Percentiles rank a stretch among this genome's conserved stretches.
phyloP scores from a whole-genome alignment of 306 rosid species.

The Gleditsia sinensis region DNA sequence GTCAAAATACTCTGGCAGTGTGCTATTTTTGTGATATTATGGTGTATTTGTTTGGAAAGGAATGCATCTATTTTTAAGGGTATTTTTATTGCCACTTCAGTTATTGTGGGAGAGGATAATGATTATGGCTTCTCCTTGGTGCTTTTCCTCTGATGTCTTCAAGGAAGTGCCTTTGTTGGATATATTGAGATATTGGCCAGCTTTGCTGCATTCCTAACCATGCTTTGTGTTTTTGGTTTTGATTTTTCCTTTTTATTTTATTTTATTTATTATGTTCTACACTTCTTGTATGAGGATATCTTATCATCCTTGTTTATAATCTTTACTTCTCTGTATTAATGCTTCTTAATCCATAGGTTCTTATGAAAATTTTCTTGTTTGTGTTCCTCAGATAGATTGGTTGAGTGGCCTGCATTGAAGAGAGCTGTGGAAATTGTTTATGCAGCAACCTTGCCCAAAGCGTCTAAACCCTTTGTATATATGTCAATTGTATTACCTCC shows the following conservation, averaged over 20 bases:
- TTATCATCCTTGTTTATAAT: neutral
- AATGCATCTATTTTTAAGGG: no score
- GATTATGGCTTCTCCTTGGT: neutral
- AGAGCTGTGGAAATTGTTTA: conserved; percentile 94
- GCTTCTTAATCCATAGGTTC: neutral
- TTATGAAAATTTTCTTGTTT: conserved; percentile 21
- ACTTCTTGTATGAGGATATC: neutral
- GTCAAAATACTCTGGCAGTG: neutral
- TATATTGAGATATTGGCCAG: neutral
- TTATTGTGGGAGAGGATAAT: neutral
- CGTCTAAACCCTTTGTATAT: conserved; percentile 88
- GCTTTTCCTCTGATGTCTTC: neutral
- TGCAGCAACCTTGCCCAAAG: conserved; percentile 93
- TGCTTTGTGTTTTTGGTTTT: neutral
- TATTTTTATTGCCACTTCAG: neutral
- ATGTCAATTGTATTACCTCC: conserved; percentile 81
- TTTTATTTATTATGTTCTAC: neutral
- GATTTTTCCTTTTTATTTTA: no score
- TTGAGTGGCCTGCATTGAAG: conserved; percentile 90
- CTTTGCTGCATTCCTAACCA: neutral
- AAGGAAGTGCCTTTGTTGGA: neutral
- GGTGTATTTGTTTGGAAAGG: neutral
- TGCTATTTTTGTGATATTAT: neutral
- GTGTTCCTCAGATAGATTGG: conserved; percentile 78
- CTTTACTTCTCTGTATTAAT: neutral